Evolutionary conservation across 2,329 filamentous ascomycete species (phyloP).

Genomic region (Epichloe sibirici): DNA sequence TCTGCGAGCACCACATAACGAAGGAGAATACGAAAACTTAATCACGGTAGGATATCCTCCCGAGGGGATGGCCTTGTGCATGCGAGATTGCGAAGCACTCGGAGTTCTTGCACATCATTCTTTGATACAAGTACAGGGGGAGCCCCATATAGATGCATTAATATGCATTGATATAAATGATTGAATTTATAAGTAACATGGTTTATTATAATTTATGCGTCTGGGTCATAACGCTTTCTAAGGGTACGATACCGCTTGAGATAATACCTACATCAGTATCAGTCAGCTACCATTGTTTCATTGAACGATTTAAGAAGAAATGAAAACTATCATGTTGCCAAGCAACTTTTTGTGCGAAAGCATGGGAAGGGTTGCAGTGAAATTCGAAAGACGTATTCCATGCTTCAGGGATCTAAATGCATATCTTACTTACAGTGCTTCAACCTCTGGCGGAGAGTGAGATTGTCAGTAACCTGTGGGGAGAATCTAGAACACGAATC

Average conservation of each 20-base stretch:
- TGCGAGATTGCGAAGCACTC: not conserved
- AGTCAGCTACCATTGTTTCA: conserved; percentile 1
- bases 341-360: not conserved
- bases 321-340: not conserved
- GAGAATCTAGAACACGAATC: not conserved
- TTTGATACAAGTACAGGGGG: not conserved
- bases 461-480: not conserved
- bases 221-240: conserved; percentile 61
- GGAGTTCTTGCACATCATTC: not conserved
- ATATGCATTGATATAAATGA: not conserved
- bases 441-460: conserved; percentile 53
- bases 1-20: not conserved
- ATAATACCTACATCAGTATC: conserved; percentile 54
- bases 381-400: not conserved
- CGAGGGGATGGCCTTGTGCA: conserved; percentile 4
- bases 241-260: conserved; percentile 81
- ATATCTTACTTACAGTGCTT: conserved; percentile 74
- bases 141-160: not conserved
- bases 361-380: too few relatives aligned
- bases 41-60: not conserved
- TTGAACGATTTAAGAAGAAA: not conserved
- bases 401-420: not conserved
- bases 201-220: conserved; percentile 13
- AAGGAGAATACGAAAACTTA: not conserved
- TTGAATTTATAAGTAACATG: not conserved